These are phyloP conservation scores for Fusarium domesticum DNA, from an alignment of 2,329 filamentous ascomycete species.

Conservation along the genomic window DNA sequence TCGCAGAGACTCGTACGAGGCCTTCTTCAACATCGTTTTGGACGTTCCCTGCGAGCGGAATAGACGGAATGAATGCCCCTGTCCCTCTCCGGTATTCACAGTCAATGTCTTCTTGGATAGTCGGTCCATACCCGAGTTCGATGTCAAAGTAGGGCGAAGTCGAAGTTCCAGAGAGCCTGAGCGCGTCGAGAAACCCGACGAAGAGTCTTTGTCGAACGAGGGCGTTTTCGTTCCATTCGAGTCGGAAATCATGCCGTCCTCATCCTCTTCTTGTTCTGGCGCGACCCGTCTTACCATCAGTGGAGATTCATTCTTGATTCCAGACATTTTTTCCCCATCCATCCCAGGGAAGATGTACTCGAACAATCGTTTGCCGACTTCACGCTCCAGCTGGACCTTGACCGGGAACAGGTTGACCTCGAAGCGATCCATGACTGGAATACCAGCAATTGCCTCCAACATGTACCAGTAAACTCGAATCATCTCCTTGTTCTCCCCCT, in stretches of 20 bases:
- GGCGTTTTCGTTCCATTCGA: slow-evolving; percentile 39
- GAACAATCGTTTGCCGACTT: slow-evolving; percentile 88
- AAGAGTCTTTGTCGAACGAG: slow-evolving; percentile 42
- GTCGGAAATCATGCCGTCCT: slow-evolving; percentile 42
- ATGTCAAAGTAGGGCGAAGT: slow-evolving; percentile 75
- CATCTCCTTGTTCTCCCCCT: slow-evolving; percentile 68
- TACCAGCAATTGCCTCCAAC: slow-evolving; percentile 96
- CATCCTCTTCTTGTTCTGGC: slow-evolving; percentile 45
- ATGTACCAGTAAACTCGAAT: slow-evolving; percentile 95
- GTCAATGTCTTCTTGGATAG: slow-evolving; percentile 47
- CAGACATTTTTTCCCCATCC: slow-evolving; percentile 50
- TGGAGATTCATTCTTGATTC: slow-evolving; percentile 58
- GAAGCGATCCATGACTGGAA: slow-evolving; percentile 95
- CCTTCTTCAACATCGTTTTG: slow-evolving; percentile 49
- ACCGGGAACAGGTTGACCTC: slow-evolving; percentile 91
- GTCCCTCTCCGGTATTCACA: slow-evolving; percentile 44
- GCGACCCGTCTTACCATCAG: slow-evolving; percentile 48
- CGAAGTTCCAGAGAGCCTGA: slow-evolving; percentile 77
- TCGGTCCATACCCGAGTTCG: slow-evolving; percentile 41
- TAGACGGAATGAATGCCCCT: slow-evolving; percentile 51
- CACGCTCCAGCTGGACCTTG: slow-evolving; percentile 88
- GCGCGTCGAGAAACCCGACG: slow-evolving; percentile 54
- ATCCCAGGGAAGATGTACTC: slow-evolving; percentile 96
- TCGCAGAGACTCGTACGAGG: slow-evolving; percentile 56
- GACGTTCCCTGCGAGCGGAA: slow-evolving; percentile 45